Evolutionary conservation across 2,329 filamentous ascomycete species (phyloP).

Genomic region (Curvularia sp.): DNA sequence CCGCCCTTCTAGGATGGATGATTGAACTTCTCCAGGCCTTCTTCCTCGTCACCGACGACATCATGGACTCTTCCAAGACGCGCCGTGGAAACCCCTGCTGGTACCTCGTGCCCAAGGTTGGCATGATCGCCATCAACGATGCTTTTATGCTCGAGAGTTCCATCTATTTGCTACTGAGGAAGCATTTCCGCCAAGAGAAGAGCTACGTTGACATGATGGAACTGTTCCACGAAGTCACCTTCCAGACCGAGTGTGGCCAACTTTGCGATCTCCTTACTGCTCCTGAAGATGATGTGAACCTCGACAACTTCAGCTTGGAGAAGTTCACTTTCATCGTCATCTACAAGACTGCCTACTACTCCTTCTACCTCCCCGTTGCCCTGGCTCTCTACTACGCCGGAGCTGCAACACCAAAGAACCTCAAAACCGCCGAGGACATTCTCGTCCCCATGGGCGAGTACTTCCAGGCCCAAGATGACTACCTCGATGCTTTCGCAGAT

Average conservation of each 20-base stretch:
- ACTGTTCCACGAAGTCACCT: slow-evolving; percentile 93
- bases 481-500: slow-evolving; percentile 95
- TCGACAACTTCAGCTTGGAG: slow-evolving; percentile 92
- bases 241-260: slow-evolving; percentile 96
- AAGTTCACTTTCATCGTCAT: slow-evolving; percentile 99
- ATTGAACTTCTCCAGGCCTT: slow-evolving; percentile 98
- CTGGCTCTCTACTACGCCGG: slow-evolving; percentile 86
- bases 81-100: slow-evolving; percentile 94
- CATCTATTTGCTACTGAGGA: slow-evolving; percentile 92
- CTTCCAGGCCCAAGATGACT: slow-evolving; percentile 99
- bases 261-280: slow-evolving; percentile 93
- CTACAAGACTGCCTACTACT: slow-evolving; percentile 99
- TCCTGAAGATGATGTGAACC: slow-evolving; percentile 89
- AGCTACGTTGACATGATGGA: slow-evolving; percentile 91
- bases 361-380: slow-evolving; percentile 96
- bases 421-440: slow-evolving; percentile 88
- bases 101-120: slow-evolving; percentile 89
- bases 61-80: slow-evolving; percentile 96
- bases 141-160: slow-evolving; percentile 91
- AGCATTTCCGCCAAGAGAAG: slow-evolving; percentile 87
- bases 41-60: slow-evolving; percentile 98
- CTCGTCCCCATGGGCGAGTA: slow-evolving; percentile 98
- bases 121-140: slow-evolving; percentile 98
- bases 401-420: slow-evolving; percentile 84
- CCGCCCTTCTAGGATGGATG: slow-evolving; percentile 92